Conservation (phyloP, 169 alveolate species). For the Neospora caninum region DNA sequence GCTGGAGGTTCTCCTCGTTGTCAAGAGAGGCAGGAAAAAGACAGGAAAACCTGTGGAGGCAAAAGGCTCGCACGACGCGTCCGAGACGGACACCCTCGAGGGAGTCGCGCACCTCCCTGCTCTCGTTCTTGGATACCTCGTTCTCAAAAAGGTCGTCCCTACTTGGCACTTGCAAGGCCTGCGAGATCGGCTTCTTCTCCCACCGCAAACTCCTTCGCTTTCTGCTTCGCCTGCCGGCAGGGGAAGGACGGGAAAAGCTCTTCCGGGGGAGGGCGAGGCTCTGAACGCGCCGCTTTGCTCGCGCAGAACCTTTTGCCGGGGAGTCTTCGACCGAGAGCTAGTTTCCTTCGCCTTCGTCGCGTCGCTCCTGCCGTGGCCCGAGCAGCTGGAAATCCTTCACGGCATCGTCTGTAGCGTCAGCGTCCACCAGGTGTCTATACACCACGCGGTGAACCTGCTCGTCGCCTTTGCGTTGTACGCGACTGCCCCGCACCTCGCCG, state of each 20-base stretch:
- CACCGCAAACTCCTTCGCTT: not conserved
- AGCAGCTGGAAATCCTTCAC: not conserved
- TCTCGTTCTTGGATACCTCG: constrained; percentile 7
- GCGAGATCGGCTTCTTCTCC: constrained; percentile 11
- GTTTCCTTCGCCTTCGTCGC: not conserved
- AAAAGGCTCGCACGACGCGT: not conserved
- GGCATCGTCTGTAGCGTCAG: not conserved
- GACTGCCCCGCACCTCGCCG: constrained; percentile 21
- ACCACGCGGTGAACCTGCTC: not conserved
- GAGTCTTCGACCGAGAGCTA: not conserved
- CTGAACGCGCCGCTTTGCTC: too few species aligned
- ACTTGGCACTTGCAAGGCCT: not conserved
- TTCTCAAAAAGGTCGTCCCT: not conserved
- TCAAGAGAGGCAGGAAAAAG: not conserved
- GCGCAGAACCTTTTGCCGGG: not conserved
- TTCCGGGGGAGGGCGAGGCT: too few species aligned
- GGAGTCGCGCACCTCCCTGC: not conserved
- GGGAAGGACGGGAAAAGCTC: too few species aligned
- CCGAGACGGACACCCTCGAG: not conserved
- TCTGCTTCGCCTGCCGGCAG: not conserved
- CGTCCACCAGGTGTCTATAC: not conserved
- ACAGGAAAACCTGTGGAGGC: not conserved
- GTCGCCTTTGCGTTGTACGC: not conserved
- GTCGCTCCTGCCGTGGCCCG: not conserved
- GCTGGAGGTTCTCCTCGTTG: constrained; percentile 12